These are phyloP conservation scores for Bacidia rubella DNA, from an alignment of 495 filamentous ascomycete species.

Conservation along the genomic window DNA sequence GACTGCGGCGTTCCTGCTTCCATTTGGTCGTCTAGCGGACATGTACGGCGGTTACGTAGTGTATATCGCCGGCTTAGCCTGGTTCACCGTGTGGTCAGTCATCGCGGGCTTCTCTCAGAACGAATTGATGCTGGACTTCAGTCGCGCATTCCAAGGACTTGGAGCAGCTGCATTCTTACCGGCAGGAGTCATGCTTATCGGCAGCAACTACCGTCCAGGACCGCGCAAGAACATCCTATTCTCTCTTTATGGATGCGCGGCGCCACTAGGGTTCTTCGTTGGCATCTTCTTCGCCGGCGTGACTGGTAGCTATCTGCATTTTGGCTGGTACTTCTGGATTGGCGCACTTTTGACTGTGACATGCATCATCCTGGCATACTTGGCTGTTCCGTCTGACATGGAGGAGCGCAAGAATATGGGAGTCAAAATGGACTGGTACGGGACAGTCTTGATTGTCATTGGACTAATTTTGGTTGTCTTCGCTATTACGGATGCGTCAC, in stretches of 20 bases:
- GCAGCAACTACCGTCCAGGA: conserved; percentile 68
- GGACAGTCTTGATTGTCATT: conserved; percentile 46
- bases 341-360: conserved; percentile 43
- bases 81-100: conserved; percentile 62
- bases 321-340: conserved; percentile 75
- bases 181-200: conserved; percentile 64
- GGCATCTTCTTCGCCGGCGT: conserved; percentile 74
- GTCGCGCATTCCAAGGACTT: conserved; percentile 66
- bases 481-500: conserved; percentile 61
- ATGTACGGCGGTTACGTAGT: conserved; percentile 65
- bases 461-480: conserved; percentile 63
- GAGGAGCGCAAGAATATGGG: conserved; percentile 31
- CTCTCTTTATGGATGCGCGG: conserved; percentile 64
- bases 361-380: conserved; percentile 38
- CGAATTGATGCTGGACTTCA: conserved; percentile 59
- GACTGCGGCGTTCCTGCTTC: conserved; percentile 58
- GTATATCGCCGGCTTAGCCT: conserved; percentile 53
- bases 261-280: conserved; percentile 65
- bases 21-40: conserved; percentile 63
- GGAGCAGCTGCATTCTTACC: conserved; percentile 69
- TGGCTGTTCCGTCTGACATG: conserved; percentile 54
- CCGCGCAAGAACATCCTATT: conserved; percentile 80
- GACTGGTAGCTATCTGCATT: conserved; percentile 46
- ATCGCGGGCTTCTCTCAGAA: conserved; percentile 58
- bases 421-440: conserved; percentile 60